Conservation (phyloP, 805 yeast species). For the Osmozyma mogii region DNA sequence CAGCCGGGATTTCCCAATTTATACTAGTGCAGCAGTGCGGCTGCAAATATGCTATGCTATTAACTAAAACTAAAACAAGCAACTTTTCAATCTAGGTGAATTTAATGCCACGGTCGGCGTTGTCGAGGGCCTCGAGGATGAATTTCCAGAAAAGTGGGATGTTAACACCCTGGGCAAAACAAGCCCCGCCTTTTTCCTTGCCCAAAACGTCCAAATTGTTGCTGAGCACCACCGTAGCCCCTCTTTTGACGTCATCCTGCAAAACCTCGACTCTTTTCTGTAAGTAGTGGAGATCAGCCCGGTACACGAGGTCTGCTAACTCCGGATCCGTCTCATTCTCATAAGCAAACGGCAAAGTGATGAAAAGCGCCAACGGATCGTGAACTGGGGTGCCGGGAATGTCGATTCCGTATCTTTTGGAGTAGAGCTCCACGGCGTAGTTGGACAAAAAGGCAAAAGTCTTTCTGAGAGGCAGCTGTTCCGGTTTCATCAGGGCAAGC, state of each 20-base stretch:
- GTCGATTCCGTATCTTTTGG: slow-evolving; percentile 4
- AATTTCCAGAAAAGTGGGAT: slow-evolving; percentile 10
- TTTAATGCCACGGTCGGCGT: slow-evolving; percentile 6
- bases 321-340: slow-evolving; percentile 7
- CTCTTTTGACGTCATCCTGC: slow-evolving; percentile 11
- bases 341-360: slow-evolving; percentile 8
- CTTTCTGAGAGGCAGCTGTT: slow-evolving; percentile 4
- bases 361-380: slow-evolving; percentile 12
- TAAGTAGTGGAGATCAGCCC: slow-evolving; percentile 18
- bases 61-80: too few species aligned
- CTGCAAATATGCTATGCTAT: neutral
- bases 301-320: slow-evolving; percentile 6
- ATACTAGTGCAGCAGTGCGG: too few species aligned
- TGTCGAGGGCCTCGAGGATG: slow-evolving; percentile 6
- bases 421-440: slow-evolving; percentile 8
- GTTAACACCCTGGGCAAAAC: slow-evolving; percentile 7
- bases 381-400: slow-evolving; percentile 12
- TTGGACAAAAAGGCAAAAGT: slow-evolving; percentile 7
- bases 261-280: slow-evolving; percentile 19
- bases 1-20: too few species aligned
- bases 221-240: neutral
- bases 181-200: slow-evolving; percentile 5
- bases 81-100: neutral
- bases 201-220: neutral
- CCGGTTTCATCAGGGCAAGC: slow-evolving; percentile 12